A percentile compares a stretch with the other conserved stretches of the same genome.
Conservation (phyloP, 192 early-diverging fungal species). For the Backusella australiensis region DNA sequence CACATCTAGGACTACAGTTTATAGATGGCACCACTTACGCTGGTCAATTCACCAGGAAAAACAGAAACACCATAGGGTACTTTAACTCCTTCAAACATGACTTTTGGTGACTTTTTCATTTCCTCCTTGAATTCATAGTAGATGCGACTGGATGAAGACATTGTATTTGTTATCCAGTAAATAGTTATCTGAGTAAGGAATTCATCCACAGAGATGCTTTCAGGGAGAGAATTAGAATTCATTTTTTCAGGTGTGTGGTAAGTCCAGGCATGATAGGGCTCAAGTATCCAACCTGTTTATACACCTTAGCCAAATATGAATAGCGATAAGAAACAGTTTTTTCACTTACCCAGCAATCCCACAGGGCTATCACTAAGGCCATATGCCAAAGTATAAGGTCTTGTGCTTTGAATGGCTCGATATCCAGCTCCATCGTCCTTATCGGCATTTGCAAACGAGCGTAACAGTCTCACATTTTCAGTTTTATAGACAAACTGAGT, state of each 20-base stretch:
- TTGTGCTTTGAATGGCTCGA: slow-evolving; percentile 22
- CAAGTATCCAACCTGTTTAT: slow-evolving; percentile 28
- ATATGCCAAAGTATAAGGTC: slow-evolving; percentile 23
- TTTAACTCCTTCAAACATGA: neutral
- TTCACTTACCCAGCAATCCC: slow-evolving; percentile 17
- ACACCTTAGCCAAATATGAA: neutral
- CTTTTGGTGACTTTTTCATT: neutral
- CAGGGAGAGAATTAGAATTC: neutral
- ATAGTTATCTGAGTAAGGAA: slow-evolving; percentile 45
- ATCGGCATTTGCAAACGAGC: neutral
- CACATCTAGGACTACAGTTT: neutral
- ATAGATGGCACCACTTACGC: neutral
- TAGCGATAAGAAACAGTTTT: neutral
- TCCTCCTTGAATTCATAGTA: slow-evolving; percentile 54
- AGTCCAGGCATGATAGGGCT: slow-evolving; percentile 31
- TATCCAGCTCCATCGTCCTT: slow-evolving; percentile 20
- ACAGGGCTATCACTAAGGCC: slow-evolving; percentile 29
- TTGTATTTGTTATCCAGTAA: slow-evolving; percentile 61
- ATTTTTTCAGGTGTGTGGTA: slow-evolving; percentile 10
- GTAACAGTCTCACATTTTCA: neutral
- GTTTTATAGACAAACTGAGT: neutral
- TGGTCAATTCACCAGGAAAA: neutral
- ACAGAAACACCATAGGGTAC: neutral
- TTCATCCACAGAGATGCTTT: slow-evolving; percentile 21
- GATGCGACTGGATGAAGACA: slow-evolving; percentile 56